Percentiles rank a stretch among this genome's conserved stretches.
Evolutionary conservation across 148 eudicot species (phyloP).

Genomic region (Rhododendron griersonianum): DNA sequence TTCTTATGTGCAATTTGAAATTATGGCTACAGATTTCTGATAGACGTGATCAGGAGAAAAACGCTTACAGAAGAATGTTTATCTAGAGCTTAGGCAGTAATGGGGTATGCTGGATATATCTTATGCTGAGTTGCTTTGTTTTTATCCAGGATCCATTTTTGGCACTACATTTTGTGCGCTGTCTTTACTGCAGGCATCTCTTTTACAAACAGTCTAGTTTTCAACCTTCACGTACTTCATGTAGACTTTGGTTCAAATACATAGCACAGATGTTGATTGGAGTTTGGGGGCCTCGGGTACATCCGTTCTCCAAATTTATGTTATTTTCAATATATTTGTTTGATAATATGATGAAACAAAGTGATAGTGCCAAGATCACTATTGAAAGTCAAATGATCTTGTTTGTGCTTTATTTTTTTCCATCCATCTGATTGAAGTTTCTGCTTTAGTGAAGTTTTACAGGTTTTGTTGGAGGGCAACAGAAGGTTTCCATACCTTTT

Average conservation of each 20-base stretch:
- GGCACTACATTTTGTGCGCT: background rate
- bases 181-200: background rate
- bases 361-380: background rate
- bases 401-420: background rate
- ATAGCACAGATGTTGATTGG: constrained; percentile 6
- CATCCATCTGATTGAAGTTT: background rate
- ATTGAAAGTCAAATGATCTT: background rate
- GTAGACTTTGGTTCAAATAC: constrained; percentile 10
- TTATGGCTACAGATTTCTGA: constrained; percentile 67
- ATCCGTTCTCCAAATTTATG: background rate
- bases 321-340: background rate
- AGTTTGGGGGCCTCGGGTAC: constrained; percentile 14
- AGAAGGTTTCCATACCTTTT: background rate
- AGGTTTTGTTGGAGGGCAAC: constrained; percentile 7
- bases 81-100: constrained; percentile 19
- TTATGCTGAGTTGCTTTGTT: constrained; percentile 9
- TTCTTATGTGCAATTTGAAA: background rate
- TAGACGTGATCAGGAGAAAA: constrained; percentile 64
- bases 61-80: constrained; percentile 74
- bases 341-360: background rate
- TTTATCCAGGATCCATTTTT: background rate
- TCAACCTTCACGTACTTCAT: background rate
- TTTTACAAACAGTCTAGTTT: background rate
- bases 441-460: background rate
- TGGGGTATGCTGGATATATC: constrained; percentile 11